A percentile compares a stretch with the other conserved stretches of the same genome.
Conservation (phyloP, 108 stramenopile species). For the Phaeodactylum tricornutum region DNA sequence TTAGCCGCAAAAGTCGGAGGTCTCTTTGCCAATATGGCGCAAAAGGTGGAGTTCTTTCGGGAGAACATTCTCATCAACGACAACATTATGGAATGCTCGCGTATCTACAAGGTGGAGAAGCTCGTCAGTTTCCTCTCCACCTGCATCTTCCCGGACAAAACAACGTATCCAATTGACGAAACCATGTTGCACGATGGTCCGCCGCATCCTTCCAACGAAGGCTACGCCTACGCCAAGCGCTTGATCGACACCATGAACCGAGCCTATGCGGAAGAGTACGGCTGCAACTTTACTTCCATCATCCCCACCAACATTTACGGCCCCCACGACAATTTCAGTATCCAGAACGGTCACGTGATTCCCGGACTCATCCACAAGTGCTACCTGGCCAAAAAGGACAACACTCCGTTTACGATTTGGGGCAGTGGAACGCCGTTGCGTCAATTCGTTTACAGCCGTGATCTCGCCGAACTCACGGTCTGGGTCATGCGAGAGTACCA, state of each 20-base stretch:
- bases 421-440: constrained; percentile 92
- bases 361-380: constrained; percentile 99
- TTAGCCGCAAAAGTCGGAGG: constrained; percentile 98
- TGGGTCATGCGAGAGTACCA: constrained; percentile 93
- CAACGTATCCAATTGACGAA: constrained; percentile 98
- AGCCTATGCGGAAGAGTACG: constrained; percentile 94
- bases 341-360: constrained; percentile 96
- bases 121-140: constrained; percentile 95
- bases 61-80: constrained; percentile 97
- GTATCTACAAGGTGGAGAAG: constrained; percentile 93
- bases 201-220: constrained; percentile 93
- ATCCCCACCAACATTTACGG: constrained; percentile 99
- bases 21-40: constrained; percentile 86
- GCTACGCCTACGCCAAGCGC: constrained; percentile 98
- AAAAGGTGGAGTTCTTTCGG: constrained; percentile 98
- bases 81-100: constrained; percentile 91
- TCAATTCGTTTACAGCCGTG: constrained; percentile 93
- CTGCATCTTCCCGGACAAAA: constrained; percentile 99
- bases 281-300: constrained; percentile 95
- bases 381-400: constrained; percentile 85
- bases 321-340: constrained; percentile 91
- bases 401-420: constrained; percentile 92
- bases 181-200: constrained; percentile 98
- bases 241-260: constrained; percentile 98
- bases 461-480: constrained; percentile 93